These are phyloP conservation scores for Xylaria sp. DNA, from an alignment of 2,329 filamentous ascomycete genomes.

Conservation along the genomic window DNA sequence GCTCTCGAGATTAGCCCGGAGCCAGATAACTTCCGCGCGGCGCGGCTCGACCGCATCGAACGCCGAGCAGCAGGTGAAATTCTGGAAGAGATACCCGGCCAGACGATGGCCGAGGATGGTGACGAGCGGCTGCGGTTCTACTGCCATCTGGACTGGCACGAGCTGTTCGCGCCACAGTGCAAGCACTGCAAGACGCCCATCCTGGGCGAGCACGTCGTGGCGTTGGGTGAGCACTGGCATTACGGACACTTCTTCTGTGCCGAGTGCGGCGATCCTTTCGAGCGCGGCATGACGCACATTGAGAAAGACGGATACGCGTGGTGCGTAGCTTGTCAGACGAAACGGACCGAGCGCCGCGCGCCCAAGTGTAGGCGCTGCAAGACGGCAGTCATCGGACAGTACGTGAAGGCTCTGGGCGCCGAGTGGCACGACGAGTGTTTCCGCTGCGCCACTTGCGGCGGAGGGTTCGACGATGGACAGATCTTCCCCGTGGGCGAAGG, in stretches of 20 bases:
- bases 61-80: slow-evolving; percentile 67
- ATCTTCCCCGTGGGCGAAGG: slow-evolving; percentile 67
- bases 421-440: slow-evolving; percentile 98
- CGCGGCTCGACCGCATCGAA: slow-evolving; percentile 78
- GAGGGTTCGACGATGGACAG: slow-evolving; percentile 71
- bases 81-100: slow-evolving; percentile 69
- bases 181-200: slow-evolving; percentile 97
- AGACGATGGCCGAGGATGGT: slow-evolving; percentile 75
- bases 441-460: slow-evolving; percentile 73
- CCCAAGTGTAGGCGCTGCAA: slow-evolving; percentile 89
- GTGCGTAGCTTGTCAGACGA: slow-evolving; percentile 93
- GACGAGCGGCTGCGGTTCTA: slow-evolving; percentile 84
- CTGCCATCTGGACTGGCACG: slow-evolving; percentile 99
- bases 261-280: slow-evolving; percentile 97
- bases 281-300: slow-evolving; percentile 73
- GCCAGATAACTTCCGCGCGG: slow-evolving; percentile 75
- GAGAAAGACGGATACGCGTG: slow-evolving; percentile 98
- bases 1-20: slow-evolving; percentile 97
- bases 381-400: slow-evolving; percentile 86
- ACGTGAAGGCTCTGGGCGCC: slow-evolving; percentile 85
- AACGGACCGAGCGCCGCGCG: slow-evolving; percentile 86
- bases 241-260: slow-evolving; percentile 99
- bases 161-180: slow-evolving; percentile 90
- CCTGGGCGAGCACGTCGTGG: slow-evolving; percentile 91
- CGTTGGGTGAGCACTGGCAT: slow-evolving; percentile 95